Percentiles rank a stretch among this genome's conserved stretches.
Conservation (phyloP, 371 early-diverging fungal genomes). For the Zychaea mexicana region DNA sequence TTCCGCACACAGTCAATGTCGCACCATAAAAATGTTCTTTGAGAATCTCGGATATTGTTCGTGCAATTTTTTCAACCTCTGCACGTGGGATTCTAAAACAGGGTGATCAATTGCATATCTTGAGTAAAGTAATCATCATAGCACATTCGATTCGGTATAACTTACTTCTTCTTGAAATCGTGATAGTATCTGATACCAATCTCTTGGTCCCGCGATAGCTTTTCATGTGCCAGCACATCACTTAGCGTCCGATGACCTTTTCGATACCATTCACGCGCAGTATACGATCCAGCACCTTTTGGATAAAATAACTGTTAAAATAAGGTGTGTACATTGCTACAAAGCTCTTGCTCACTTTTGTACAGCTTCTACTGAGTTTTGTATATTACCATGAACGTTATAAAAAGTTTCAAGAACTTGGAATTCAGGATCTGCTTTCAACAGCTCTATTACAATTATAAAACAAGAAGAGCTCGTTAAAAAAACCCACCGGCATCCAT, state of each 20-base stretch:
- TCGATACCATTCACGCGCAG: constrained; percentile 17
- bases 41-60: not conserved
- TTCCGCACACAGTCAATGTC: constrained; percentile 18
- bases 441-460: constrained; percentile 4
- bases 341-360: too few species aligned
- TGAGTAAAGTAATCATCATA: not conserved
- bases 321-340: too few species aligned
- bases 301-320: too few species aligned
- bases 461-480: too few species aligned
- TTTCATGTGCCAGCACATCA: constrained; percentile 14
- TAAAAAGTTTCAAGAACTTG: constrained; percentile 17
- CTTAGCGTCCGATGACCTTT: constrained; percentile 19
- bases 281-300: constrained; percentile 21
- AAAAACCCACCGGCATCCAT: too few species aligned
- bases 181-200: constrained; percentile 24
- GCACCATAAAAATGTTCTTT: constrained; percentile 7
- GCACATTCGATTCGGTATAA: not conserved
- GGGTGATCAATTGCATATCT: not conserved
- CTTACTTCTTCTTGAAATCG: constrained; percentile 22
- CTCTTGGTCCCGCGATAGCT: constrained; percentile 14
- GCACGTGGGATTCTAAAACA: constrained; percentile 14
- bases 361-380: not conserved
- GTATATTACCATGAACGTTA: constrained; percentile 20
- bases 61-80: constrained; percentile 18
- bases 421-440: constrained; percentile 10